Base-by-base conservation (phyloP, 2,329 filamentous ascomycete genomes). In the Penicillium sp. region DNA sequence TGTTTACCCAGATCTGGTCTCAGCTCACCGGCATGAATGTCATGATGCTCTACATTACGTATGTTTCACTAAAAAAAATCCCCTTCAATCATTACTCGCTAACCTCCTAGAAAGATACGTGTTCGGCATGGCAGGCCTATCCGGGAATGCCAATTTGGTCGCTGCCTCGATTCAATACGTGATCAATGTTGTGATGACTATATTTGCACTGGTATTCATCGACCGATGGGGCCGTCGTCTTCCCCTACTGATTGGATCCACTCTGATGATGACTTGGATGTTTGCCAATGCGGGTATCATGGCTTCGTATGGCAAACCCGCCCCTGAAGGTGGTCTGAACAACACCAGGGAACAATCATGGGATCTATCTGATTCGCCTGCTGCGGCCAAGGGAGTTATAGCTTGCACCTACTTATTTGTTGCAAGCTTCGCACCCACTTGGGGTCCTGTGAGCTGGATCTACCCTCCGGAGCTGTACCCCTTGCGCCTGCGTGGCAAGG, bases 181-280 rank as follows among this genome's bases (percentile, higher is more conserved):
- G 59, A 90, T 93, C 77, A 92, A 92, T 67, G 88, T 93, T 2
- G 57, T 85, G 46, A 89, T 90, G 84, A 93, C 90, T 0, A 69
- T 92, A 7, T 87, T 88, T 0, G 89, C 89, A 1, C 79, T 93
- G n/a, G 69, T 92, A 36, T 92, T 78, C 74, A 82, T 91, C 61
- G 89, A 94, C 61, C 78, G 80, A 51, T 89, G 86, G 84, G 90
- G 90, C 40, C 88, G 89, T 56, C 88, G 88, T 33, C 77, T 76
- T 3, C 83, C 86, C 3, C 78, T 90, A 21, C 75, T 90, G 15
- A 60, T 84, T 21, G 88, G 87, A 33, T 82, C 86, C 3, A 73
- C 81, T 23, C 73, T 87, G 47, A 90, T 90, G 87, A 65, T 69
- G 57, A 71, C 59, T 20, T 71, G 63, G 45, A 68, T 78, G 61